Base-by-base conservation (phyloP, 495 filamentous ascomycete genomes). In the Corynascus novoguineensis region DNA sequence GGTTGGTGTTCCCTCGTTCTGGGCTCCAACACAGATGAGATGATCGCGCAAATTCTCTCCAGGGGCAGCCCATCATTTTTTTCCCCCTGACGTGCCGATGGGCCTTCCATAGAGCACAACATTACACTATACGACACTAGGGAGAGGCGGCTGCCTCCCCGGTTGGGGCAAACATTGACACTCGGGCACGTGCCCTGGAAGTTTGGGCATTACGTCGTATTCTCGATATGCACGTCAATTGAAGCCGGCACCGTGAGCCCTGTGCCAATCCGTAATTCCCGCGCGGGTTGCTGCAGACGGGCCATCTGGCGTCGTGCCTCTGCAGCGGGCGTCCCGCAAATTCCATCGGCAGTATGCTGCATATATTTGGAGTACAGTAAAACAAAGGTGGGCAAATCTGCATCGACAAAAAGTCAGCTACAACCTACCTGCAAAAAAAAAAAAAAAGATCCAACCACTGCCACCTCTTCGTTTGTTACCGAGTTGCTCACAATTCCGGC, bases 1-100 rank as follows among this genome's bases (percentile, higher is more conserved):
- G 56, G 56, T 58, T 58, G 56, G 56, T 40, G 50, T 45, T 21
- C 34, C 41, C n/a, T n/a, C n/a, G 9, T 17, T 32, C 28, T 5
- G 19, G 21, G 22, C 31, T 19, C 1, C 40, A 40, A 40, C 53
- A 40, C 29, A n/a, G 52, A 55, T 35, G 40, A 15, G 52, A 46
- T 45, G 52, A 27, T 35, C 37, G 9, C 28, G 37, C 51, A 8
- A 8, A 29, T n/a, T 29, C n/a, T n/a, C n/a, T n/a, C 7, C 31
- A 22, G 21, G 11, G 29, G 29, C 37, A n/a, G 37, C 37, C 1
- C 22, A 29, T 53, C 47, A 41, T 41, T 22, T 29, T 21, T 41
- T 22, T 29, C 14, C 31, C 48, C n/a, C 48, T 11, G 6, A 15
- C 10, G 4, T 45, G 41, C 24, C 24, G 41, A 25, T 45, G 41